A percentile compares a stretch with the other conserved stretches of the same genome.
Evolutionary conservation across 768 basidiomycete genomes (phyloP).

Genomic region (Kwoniella bestiolae): DNA sequence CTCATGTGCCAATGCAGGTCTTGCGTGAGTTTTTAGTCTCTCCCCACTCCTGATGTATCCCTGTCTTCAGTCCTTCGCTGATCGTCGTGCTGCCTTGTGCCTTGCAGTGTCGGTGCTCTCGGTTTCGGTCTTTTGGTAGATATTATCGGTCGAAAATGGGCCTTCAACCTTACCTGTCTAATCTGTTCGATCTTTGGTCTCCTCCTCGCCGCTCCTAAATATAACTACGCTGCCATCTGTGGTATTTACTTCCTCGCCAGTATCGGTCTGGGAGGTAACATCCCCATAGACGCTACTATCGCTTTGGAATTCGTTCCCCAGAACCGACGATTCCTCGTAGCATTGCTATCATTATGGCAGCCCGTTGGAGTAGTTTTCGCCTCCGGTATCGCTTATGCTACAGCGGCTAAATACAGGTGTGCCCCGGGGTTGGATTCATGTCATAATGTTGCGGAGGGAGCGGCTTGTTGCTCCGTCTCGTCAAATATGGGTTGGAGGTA

Average conservation of each 20-base stretch:
- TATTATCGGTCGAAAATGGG: slow-evolving; percentile 57
- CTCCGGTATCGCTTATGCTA: slow-evolving; percentile 64
- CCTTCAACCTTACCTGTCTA: slow-evolving; percentile 59
- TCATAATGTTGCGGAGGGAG: slow-evolving; percentile 38
- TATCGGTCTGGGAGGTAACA: slow-evolving; percentile 58
- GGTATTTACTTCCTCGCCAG: slow-evolving; percentile 52
- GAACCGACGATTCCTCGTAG: slow-evolving; percentile 60
- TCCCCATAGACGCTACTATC: slow-evolving; percentile 59
- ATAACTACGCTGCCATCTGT: slow-evolving; percentile 58
- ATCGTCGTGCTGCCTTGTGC: too few species aligned
- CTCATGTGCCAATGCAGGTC: slow-evolving; percentile 55
- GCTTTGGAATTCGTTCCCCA: slow-evolving; percentile 51
- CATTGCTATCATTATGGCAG: slow-evolving; percentile 61
- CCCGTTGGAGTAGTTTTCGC: slow-evolving; percentile 63
- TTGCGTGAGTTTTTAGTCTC: slow-evolving; percentile 33
- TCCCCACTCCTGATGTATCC: slow-evolving; percentile 7
- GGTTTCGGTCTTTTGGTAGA: slow-evolving; percentile 56
- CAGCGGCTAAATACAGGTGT: slow-evolving; percentile 67
- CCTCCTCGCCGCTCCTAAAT: slow-evolving; percentile 56
- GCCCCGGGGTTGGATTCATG: slow-evolving; percentile 42
- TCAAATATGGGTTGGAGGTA: slow-evolving; percentile 71
- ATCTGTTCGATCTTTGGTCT: slow-evolving; percentile 58
- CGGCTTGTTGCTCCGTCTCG: slow-evolving; percentile 61
- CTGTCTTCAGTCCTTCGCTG: too few species aligned
- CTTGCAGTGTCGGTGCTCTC: slow-evolving; percentile 49